A percentile compares a stretch with the other conserved stretches of the same genome.
Evolutionary conservation across 2,329 filamentous ascomycete species (phyloP).

Genomic region (Trichoderma koningii): DNA sequence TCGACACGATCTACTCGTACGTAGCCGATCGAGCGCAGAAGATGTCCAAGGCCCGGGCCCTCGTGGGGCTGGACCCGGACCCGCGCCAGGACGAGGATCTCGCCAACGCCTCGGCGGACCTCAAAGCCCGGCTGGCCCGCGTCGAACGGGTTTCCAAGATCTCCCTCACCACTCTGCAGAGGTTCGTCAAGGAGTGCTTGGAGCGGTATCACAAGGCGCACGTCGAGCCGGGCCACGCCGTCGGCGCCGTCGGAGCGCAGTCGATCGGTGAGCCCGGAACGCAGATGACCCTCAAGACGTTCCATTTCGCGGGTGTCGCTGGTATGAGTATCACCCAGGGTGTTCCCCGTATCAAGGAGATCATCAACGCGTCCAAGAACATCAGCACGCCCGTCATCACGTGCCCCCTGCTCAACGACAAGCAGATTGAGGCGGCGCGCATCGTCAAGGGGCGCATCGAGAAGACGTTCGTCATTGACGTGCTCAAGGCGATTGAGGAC

Average conservation of each 20-base stretch:
- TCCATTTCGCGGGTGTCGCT: slow-evolving; percentile 99
- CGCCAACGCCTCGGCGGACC: slow-evolving; percentile 35
- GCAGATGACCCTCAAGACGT: slow-evolving; percentile 98
- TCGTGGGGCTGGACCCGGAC: slow-evolving; percentile 51
- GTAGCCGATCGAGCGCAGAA: slow-evolving; percentile 64
- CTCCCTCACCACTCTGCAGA: slow-evolving; percentile 69
- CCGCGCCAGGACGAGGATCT: slow-evolving; percentile 29
- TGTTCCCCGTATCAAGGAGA: slow-evolving; percentile 99
- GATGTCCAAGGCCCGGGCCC: slow-evolving; percentile 56
- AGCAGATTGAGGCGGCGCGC: slow-evolving; percentile 75
- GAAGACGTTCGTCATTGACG: slow-evolving; percentile 86
- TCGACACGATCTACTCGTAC: slow-evolving; percentile 75
- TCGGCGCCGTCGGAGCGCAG: slow-evolving; percentile 93
- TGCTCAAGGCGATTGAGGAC: slow-evolving; percentile 80
- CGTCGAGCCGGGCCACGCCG: slow-evolving; percentile 91
- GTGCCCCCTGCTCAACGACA: slow-evolving; percentile 77
- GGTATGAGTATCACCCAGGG: slow-evolving; percentile 99
- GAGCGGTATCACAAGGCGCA: slow-evolving; percentile 89
- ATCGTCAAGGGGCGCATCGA: slow-evolving; percentile 93
- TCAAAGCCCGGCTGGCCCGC: slow-evolving; percentile 38
- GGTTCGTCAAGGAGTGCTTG: slow-evolving; percentile 80
- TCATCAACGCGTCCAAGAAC: slow-evolving; percentile 93
- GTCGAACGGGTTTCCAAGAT: slow-evolving; percentile 80
- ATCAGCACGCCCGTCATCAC: slow-evolving; percentile 95
- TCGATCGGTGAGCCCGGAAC: slow-evolving; percentile 98